A percentile compares a stretch with the other conserved stretches of the same genome.
Evolutionary conservation across 2,329 filamentous ascomycete genomes (phyloP).

Genomic region (Aspergillus sp.): DNA sequence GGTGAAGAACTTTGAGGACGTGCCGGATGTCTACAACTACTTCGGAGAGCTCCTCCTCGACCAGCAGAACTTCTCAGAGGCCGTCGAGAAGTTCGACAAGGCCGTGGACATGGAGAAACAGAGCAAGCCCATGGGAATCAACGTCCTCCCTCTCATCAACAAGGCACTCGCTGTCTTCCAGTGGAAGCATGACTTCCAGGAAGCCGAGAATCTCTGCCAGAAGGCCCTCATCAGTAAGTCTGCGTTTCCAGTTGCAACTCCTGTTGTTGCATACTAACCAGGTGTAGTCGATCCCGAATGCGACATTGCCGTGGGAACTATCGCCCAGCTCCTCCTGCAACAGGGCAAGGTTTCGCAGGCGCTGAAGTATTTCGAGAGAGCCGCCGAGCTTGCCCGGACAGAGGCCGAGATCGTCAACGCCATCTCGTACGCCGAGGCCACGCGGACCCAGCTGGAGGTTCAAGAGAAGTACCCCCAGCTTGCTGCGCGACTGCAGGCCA

Average conservation of each 20-base stretch:
- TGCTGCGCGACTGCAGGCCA: slow-evolving; percentile 59
- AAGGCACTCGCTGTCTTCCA: slow-evolving; percentile 96
- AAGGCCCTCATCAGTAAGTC: slow-evolving; percentile 90
- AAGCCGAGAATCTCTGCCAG: slow-evolving; percentile 92
- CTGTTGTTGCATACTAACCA: slow-evolving; percentile 8
- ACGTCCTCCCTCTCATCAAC: slow-evolving; percentile 95
- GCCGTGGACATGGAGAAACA: slow-evolving; percentile 99
- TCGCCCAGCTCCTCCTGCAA: slow-evolving; percentile 94
- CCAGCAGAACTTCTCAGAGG: slow-evolving; percentile 90
- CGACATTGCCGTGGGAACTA: slow-evolving; percentile 95
- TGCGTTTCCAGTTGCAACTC: neutral
- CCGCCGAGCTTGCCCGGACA: slow-evolving; percentile 85
- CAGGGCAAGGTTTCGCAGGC: slow-evolving; percentile 96
- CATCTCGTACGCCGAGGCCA: slow-evolving; percentile 92
- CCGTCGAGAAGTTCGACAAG: slow-evolving; percentile 94
- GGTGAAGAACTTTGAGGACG: slow-evolving; percentile 96
- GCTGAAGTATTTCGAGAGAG: slow-evolving; percentile 92
- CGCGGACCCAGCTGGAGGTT: slow-evolving; percentile 87
- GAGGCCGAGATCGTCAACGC: slow-evolving; percentile 95
- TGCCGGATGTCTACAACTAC: slow-evolving; percentile 99
- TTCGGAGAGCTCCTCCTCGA: slow-evolving; percentile 94
- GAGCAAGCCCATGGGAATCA: slow-evolving; percentile 89
- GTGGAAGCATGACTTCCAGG: slow-evolving; percentile 92
- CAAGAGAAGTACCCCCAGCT: slow-evolving; percentile 79
- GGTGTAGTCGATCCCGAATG: slow-evolving; percentile 85